phyloP scores from a whole-genome alignment of 2,329 filamentous ascomycete genomes.

The Rugonectria rugulosa region DNA sequence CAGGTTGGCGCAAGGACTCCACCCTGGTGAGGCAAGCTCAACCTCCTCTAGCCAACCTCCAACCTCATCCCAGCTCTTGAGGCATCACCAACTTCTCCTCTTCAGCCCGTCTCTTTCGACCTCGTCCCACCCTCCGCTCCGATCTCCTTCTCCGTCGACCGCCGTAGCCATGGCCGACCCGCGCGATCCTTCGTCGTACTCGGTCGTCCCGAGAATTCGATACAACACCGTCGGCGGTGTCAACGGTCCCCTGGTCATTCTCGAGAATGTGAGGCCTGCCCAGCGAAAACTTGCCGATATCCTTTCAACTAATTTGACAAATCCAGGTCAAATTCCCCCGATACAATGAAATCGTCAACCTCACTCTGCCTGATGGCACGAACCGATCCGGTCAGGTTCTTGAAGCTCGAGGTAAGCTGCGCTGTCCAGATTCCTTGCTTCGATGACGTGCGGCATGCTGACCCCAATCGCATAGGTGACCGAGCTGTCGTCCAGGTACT shows the following conservation, averaged over 20 bases:
- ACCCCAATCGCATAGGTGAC: constrained; percentile 68
- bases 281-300: constrained; percentile 5
- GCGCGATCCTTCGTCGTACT: constrained; percentile 67
- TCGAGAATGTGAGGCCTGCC: constrained; percentile 78
- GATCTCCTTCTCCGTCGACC: constrained; percentile 22
- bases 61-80: constrained; percentile 44
- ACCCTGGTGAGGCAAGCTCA: constrained; percentile 50
- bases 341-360: constrained; percentile 97
- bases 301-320: constrained; percentile 36
- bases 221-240: constrained; percentile 99
- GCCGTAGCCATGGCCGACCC: constrained; percentile 60
- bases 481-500: constrained; percentile 93
- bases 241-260: constrained; percentile 96
- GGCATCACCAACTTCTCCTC: constrained; percentile 38
- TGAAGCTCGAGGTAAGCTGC: constrained; percentile 84
- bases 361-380: constrained; percentile 95
- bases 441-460: constrained; percentile 28
- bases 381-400: constrained; percentile 94
- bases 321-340: constrained; percentile 91
- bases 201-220: constrained; percentile 70
- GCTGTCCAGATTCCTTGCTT: constrained; percentile 10
- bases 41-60: constrained; percentile 50
- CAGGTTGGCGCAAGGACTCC: constrained; percentile 43
- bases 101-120: constrained; percentile 21
- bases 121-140: constrained; percentile 27